phyloP scores from a whole-genome alignment of 2,329 filamentous ascomycete species.

The Grosmannia serpens region DNA sequence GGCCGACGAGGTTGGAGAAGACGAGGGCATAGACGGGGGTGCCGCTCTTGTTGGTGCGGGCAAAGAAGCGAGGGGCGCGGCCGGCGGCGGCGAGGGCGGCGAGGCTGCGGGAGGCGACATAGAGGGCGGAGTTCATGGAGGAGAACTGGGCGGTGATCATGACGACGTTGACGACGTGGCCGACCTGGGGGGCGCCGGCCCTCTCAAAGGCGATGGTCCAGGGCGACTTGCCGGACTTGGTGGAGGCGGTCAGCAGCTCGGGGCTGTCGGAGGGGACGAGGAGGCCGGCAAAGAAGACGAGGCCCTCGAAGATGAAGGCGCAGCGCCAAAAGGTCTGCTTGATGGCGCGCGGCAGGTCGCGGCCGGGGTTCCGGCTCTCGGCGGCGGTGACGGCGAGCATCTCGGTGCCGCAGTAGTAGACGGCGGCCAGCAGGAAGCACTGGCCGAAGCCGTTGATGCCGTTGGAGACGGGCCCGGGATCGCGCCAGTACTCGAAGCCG shows the following conservation, averaged over 20 bases:
- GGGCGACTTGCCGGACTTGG: conserved; percentile 33
- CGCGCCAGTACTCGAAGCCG: conserved; percentile 8
- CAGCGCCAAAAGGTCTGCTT: conserved; percentile 26
- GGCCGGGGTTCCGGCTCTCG: conserved; percentile 13
- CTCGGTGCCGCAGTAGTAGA: conserved; percentile 15
- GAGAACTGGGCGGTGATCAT: conserved; percentile 63
- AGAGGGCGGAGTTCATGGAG: conserved; percentile 54
- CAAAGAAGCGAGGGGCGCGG: conserved; percentile 44
- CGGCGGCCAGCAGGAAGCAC: conserved; percentile 25
- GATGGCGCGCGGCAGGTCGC: conserved; percentile 12
- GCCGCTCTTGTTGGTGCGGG: conserved; percentile 36
- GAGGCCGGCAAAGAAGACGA: conserved; percentile 20
- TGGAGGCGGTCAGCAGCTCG: conserved; percentile 20
- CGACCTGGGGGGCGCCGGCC: conserved; percentile 55
- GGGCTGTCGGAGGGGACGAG: conserved; percentile 17
- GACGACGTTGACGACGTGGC: conserved; percentile 63
- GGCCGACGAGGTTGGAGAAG: conserved; percentile 49
- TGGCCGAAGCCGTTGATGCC: conserved; percentile 29
- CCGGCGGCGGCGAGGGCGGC: conserved; percentile 46
- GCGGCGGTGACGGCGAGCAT: conserved; percentile 12
- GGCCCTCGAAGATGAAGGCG: conserved; percentile 19
- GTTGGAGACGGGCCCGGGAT: conserved; percentile 45
- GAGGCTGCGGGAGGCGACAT: conserved; percentile 45
- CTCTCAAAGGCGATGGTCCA: conserved; percentile 65
- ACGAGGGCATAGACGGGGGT: conserved; percentile 51